These are phyloP conservation scores for Phytophthora kernoviae DNA, from an alignment of 352 stramenopile species.

Conservation along the genomic window DNA sequence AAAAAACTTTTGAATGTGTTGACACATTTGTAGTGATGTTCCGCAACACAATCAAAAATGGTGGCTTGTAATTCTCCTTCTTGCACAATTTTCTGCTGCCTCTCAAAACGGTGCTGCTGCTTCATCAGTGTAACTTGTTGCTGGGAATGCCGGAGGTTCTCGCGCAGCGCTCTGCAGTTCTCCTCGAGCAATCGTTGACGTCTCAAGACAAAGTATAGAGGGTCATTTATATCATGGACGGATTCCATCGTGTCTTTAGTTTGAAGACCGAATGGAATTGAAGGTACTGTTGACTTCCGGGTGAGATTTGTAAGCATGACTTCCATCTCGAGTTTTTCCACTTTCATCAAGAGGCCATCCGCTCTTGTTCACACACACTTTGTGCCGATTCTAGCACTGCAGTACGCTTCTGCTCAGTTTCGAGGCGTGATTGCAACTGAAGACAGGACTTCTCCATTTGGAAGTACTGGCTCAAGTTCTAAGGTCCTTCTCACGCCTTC, in stretches of 20 bases:
- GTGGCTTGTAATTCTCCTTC: neutral
- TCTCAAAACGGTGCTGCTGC: neutral
- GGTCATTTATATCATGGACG: neutral
- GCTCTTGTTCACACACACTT: conserved; percentile 26
- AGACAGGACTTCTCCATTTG: conserved; percentile 28
- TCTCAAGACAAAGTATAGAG: conserved; percentile 12
- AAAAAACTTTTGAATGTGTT: conserved; percentile 16
- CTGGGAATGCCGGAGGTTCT: conserved; percentile 17
- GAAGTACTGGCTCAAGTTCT: conserved; percentile 30
- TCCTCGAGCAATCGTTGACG: conserved; percentile 25
- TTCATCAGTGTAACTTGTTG: conserved; percentile 18
- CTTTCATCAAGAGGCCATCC: conserved; percentile 26
- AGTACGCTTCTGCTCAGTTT: conserved; percentile 16
- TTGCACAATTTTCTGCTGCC: neutral
- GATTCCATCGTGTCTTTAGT: neutral
- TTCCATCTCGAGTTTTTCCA: conserved; percentile 33
- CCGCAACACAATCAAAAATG: conserved; percentile 12
- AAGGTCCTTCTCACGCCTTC: conserved; percentile 24
- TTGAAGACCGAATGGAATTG: neutral
- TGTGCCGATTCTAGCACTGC: conserved; percentile 20
- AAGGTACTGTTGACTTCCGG: neutral
- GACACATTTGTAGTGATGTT: conserved; percentile 27
- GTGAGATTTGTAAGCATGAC: conserved; percentile 7
- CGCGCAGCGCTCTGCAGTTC: conserved; percentile 12
- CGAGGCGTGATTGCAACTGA: conserved; percentile 26